These are phyloP conservation scores for Hericium coralloides DNA, from an alignment of 768 basidiomycete species.

Conservation along the genomic window DNA sequence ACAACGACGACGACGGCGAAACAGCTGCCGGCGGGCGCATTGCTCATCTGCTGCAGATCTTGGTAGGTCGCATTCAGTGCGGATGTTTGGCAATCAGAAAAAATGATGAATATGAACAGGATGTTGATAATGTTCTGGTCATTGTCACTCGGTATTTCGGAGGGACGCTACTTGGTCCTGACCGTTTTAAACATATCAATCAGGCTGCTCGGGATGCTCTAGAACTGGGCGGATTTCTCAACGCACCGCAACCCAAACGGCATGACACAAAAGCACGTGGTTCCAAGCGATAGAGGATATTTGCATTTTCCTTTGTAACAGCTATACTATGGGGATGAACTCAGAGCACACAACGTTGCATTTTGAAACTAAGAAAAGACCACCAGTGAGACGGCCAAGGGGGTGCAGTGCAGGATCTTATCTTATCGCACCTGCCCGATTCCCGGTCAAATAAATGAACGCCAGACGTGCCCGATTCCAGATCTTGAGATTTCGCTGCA, in stretches of 20 bases:
- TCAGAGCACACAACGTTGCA: too few species aligned
- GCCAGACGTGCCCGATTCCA: too few species aligned
- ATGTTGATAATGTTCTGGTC: slow-evolving; percentile 77
- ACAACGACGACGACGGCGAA: slow-evolving; percentile 95
- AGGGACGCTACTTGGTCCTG: slow-evolving; percentile 83
- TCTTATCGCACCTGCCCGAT: too few species aligned
- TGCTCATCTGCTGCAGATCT: slow-evolving; percentile 61
- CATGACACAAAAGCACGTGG: background rate
- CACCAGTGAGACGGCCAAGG: too few species aligned
- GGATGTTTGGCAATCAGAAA: background rate
- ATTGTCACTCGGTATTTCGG: slow-evolving; percentile 93
- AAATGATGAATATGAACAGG: slow-evolving; percentile 32
- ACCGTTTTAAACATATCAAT: slow-evolving; percentile 89
- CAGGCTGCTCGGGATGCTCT: slow-evolving; percentile 90
- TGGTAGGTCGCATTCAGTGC: slow-evolving; percentile 2
- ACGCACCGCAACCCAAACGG: slow-evolving; percentile 17
- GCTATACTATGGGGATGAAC: too few species aligned
- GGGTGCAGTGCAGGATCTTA: too few species aligned
- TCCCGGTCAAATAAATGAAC: too few species aligned
- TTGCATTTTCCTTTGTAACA: background rate
- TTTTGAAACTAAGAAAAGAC: too few species aligned
- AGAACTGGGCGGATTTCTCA: slow-evolving; percentile 81
- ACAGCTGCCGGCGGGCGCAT: slow-evolving; percentile 85
- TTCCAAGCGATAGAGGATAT: background rate
- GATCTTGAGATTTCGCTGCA: too few species aligned